phyloP scores from a whole-genome alignment of 352 stramenopile species.

The Phytophthora fragariaefolia region DNA sequence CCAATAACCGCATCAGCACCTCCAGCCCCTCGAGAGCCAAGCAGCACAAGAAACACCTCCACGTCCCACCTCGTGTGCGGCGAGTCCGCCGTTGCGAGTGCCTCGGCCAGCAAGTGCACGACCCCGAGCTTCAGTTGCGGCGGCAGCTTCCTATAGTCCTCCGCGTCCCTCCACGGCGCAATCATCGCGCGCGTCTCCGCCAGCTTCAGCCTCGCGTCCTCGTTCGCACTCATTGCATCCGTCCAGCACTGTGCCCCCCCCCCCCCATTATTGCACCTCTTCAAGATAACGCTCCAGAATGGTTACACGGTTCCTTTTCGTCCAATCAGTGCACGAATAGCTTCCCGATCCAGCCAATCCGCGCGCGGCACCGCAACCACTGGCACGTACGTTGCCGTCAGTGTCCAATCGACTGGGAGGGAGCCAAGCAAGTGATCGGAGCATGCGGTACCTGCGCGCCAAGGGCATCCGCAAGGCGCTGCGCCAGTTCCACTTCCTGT shows the following conservation, averaged over 20 bases:
- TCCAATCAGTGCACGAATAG: slow-evolving; percentile 16
- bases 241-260: slow-evolving; percentile 8
- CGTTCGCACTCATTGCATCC: slow-evolving; percentile 11
- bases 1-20: background rate
- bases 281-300: slow-evolving; percentile 21
- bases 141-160: slow-evolving; percentile 37
- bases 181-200: slow-evolving; percentile 5
- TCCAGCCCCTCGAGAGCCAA: background rate
- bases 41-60: no score
- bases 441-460: slow-evolving; percentile 84
- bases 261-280: slow-evolving; percentile 11
- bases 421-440: background rate
- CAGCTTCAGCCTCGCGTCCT: slow-evolving; percentile 20
- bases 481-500: slow-evolving; percentile 89
- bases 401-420: slow-evolving; percentile 39
- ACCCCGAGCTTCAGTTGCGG: slow-evolving; percentile 38
- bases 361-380: background rate
- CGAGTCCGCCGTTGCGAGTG: slow-evolving; percentile 38
- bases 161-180: slow-evolving; percentile 20
- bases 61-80: slow-evolving; percentile 46
- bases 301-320: background rate
- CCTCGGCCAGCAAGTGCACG: slow-evolving; percentile 37
- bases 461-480: slow-evolving; percentile 90
- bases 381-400: slow-evolving; percentile 5
- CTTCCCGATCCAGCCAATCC: slow-evolving; percentile 16